Conservation (phyloP, 179 eudicot genomes). For the Pouteria campechiana region DNA sequence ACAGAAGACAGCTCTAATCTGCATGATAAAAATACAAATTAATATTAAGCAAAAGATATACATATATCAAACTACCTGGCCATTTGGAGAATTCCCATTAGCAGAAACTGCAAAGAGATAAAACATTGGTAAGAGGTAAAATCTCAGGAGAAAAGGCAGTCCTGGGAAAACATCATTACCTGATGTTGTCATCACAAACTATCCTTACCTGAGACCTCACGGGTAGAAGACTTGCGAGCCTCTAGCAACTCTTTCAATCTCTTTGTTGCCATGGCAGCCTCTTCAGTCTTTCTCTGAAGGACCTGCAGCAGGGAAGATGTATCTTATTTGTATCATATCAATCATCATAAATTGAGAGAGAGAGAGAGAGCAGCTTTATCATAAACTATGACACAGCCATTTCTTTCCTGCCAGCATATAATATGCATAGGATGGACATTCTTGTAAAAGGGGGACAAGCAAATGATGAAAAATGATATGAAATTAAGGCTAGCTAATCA, state of each 20-base stretch:
- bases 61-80: conserved; percentile 49
- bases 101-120: conserved; percentile 36
- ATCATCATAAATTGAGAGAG: too few species aligned
- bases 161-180: too few species aligned
- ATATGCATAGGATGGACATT: too few species aligned
- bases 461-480: too few species aligned
- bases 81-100: conserved; percentile 69
- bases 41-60: not conserved
- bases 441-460: too few species aligned
- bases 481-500: too few species aligned
- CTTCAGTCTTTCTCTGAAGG: conserved; percentile 98
- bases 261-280: conserved; percentile 99
- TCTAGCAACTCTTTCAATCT: conserved; percentile 94
- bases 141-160: not conserved
- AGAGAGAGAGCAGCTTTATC: too few species aligned
- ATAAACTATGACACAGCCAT: too few species aligned
- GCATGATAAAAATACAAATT: not conserved
- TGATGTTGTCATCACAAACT: too few species aligned
- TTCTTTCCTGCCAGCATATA: too few species aligned
- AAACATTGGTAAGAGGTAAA: conserved; percentile 14
- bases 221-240: conserved; percentile 80
- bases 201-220: conserved; percentile 68
- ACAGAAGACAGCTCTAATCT: conserved; percentile 1
- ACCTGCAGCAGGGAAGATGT: conserved; percentile 60
- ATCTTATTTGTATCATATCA: too few species aligned